These are phyloP conservation scores for Chondrus crispus DNA, from an alignment of 23 red algal species.

Conservation along the genomic window DNA sequence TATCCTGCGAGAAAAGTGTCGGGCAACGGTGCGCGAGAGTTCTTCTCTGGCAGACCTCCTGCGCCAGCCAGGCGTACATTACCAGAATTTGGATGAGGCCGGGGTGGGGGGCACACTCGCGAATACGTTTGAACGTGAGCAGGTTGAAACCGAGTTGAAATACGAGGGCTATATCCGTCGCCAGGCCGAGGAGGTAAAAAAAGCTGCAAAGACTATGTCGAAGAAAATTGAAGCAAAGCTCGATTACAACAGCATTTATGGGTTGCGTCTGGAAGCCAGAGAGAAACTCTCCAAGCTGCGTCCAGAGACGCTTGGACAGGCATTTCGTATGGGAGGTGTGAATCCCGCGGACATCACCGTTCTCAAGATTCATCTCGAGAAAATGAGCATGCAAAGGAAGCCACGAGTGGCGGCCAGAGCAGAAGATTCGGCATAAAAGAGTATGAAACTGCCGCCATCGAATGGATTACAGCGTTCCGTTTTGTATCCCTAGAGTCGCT, in stretches of 20 bases:
- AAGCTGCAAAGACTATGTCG: constrained; percentile 19
- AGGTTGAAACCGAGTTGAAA: constrained; percentile 89
- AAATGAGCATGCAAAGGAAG: too few species aligned
- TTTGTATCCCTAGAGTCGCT: too few species aligned
- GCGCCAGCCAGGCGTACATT: constrained; percentile 67
- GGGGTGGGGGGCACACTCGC: constrained; percentile 53
- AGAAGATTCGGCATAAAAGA: too few species aligned
- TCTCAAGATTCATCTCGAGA: constrained; percentile 75
- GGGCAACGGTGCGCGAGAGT: constrained; percentile 46
- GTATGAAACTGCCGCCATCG: too few species aligned
- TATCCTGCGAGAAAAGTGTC: not conserved
- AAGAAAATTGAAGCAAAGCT: constrained; percentile 46
- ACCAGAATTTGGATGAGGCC: constrained; percentile 42
- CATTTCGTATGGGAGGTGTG: constrained; percentile 84
- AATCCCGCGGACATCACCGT: constrained; percentile 94
- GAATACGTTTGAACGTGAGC: constrained; percentile 83
- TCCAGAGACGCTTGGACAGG: constrained; percentile 90
- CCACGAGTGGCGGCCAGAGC: too few species aligned
- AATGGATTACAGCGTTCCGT: too few species aligned
- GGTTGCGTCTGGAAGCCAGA: constrained; percentile 76
- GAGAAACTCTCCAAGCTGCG: constrained; percentile 82
- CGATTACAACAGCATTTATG: constrained; percentile 74
- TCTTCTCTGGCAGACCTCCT: constrained; percentile 50
- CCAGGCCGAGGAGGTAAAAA: constrained; percentile 78
- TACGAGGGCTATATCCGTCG: constrained; percentile 93